Evolutionary conservation across 306 rosid species (phyloP).

Genomic region (Castanospermum australe): DNA sequence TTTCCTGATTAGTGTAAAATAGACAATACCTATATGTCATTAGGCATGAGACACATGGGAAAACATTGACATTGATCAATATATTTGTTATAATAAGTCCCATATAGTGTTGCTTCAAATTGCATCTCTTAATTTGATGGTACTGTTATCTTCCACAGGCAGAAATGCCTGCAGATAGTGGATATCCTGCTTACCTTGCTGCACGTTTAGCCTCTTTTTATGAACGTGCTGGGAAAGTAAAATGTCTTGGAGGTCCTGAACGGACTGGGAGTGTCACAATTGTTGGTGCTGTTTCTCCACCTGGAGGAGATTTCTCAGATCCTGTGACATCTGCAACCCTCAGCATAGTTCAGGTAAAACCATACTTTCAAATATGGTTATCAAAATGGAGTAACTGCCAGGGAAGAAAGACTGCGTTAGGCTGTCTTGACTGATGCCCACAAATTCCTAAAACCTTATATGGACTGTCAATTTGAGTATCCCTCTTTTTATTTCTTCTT

Average conservation of each 20-base stretch:
- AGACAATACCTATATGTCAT: not conserved
- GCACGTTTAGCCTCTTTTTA: conserved; percentile 99
- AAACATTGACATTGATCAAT: conserved; percentile 16
- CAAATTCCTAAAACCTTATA: not conserved
- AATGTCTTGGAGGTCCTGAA: conserved; percentile 98
- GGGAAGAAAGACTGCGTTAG: not conserved
- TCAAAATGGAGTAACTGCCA: conserved; percentile 5
- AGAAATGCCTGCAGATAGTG: conserved; percentile 99
- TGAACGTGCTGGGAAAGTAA: conserved; percentile 99
- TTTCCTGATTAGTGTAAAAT: not conserved
- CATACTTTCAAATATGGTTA: conserved; percentile 8
- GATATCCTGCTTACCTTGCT: conserved; percentile 98
- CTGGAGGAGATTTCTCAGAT: conserved; percentile 99
- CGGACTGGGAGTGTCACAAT: conserved; percentile 98
- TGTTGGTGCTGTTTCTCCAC: conserved; percentile 99
- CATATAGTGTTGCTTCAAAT: not conserved
- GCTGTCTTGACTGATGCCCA: not conserved
- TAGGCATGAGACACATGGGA: not conserved
- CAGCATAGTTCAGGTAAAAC: conserved; percentile 92
- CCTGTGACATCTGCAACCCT: conserved; percentile 99
- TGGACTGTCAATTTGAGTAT: not conserved
- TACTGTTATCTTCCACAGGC: conserved; percentile 60
- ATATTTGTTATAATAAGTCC: not conserved
- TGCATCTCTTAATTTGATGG: conserved; percentile 8
- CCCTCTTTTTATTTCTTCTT: not conserved